Base-by-base conservation (phyloP, 2,329 filamentous ascomycete genomes). In the Phyllosticta citrichinensis region DNA sequence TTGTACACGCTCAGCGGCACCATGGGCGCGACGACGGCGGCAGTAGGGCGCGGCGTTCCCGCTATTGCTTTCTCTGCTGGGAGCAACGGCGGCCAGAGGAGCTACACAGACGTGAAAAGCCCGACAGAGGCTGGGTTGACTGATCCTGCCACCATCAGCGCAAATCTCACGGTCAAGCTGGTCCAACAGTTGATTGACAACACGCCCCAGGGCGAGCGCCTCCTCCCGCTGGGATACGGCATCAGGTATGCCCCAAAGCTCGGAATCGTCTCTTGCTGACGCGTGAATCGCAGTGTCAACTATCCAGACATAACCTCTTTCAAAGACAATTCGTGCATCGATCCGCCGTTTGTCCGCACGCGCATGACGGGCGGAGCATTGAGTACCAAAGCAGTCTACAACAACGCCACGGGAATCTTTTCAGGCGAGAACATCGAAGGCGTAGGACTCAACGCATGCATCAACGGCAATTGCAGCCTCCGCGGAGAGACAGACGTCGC, bases 381-480 rank as follows among this genome's bases (percentile, higher is more conserved):
- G 5, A 76, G 76, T 5, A 76, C 81, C 57, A 72, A 72, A 14
- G 79, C 78, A 0, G 75, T 77, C 0, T 77, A 71, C 58, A 76
- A 81, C 59, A 68, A 72, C 3, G 71, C 74, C 0, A 75, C 75
- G 2, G 75, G 77, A 0, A 70, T 76, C 0, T 82, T 83, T 64
- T 71, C 64, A 0, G 78, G 73, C 67, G 72, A 55, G 0, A 80
- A 81, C 2, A 80, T 81, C 4, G 72, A 78, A 10, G 80, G 80
- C 6, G 79, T 79, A 71, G 79, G 77, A 1, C 70, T 78, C 2
- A 82, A 82, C 58, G 66, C 70, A 1, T 81, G 79, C 61, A 77
- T 81, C 64, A 81, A 82, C 56, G 80, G 80, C 0, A 76, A 82
- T 60, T 80, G 79, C 66, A 69, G 67, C 6, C 66, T 82, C n/a